A percentile compares a stretch with the other conserved stretches of the same genome.
phyloP scores from a whole-genome alignment of 495 filamentous ascomycete genomes.

The Neohortaea acidophila region DNA sequence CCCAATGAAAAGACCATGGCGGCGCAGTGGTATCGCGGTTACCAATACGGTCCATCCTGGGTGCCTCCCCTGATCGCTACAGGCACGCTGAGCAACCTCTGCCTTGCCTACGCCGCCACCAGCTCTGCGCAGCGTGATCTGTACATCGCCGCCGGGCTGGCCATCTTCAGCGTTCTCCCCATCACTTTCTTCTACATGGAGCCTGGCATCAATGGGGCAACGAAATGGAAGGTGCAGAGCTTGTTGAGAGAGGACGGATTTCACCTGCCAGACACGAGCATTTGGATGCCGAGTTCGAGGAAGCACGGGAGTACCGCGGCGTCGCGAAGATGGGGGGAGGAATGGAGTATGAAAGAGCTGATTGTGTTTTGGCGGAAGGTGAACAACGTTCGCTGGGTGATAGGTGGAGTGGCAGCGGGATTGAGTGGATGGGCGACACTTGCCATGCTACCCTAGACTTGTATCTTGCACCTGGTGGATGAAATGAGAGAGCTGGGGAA shows the following conservation, averaged over 20 bases:
- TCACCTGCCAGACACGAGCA: slow-evolving; percentile 14
- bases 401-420: slow-evolving; percentile 9
- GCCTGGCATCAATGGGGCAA: slow-evolving; percentile 21
- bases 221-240: slow-evolving; percentile 24
- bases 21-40: slow-evolving; percentile 24
- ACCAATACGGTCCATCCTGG: slow-evolving; percentile 20
- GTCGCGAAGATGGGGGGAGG: slow-evolving; percentile 17
- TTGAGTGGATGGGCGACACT: slow-evolving; percentile 18
- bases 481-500: too few species aligned
- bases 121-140: not conserved
- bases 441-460: too few species aligned
- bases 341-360: slow-evolving; percentile 18
- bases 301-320: slow-evolving; percentile 15
- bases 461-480: too few species aligned
- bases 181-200: slow-evolving; percentile 23
- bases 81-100: slow-evolving; percentile 14
- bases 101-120: slow-evolving; percentile 14
- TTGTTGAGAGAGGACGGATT: slow-evolving; percentile 22
- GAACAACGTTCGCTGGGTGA: slow-evolving; percentile 14
- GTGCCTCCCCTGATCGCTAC: slow-evolving; percentile 22
- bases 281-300: slow-evolving; percentile 11
- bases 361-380: slow-evolving; percentile 14
- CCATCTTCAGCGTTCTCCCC: slow-evolving; percentile 19
- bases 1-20: slow-evolving; percentile 18
- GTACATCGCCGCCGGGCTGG: slow-evolving; percentile 16